Conservation (phyloP, 139 green algal species). For the Zygnema circumcarinatum region DNA sequence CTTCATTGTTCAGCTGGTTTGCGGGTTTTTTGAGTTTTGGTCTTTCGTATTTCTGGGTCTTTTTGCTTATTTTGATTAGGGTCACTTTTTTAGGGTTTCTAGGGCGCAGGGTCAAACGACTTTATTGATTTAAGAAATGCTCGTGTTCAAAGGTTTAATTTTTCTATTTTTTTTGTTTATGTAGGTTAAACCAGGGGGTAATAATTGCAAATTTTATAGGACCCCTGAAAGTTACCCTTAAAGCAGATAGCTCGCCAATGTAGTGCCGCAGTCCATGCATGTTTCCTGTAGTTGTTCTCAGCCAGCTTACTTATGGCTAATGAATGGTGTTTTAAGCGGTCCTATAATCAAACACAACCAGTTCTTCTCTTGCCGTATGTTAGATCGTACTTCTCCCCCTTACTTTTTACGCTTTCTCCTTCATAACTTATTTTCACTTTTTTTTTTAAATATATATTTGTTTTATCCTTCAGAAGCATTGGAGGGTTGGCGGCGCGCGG, state of each 20-base stretch:
- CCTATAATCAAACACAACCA: background rate
- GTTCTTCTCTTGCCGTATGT: background rate
- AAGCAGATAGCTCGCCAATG: background rate
- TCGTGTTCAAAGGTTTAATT: background rate
- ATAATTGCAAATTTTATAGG: background rate
- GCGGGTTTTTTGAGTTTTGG: background rate
- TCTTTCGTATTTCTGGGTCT: background rate
- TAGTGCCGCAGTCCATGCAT: background rate
- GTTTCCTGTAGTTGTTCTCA: background rate
- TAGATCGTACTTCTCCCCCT: too few species aligned
- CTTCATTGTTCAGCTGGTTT: background rate
- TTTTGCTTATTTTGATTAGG: background rate
- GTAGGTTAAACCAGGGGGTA: background rate
- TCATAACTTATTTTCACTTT: background rate
- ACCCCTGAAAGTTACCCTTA: background rate
- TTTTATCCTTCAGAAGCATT: slow-evolving; percentile 32
- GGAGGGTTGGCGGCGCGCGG: slow-evolving; percentile 34
- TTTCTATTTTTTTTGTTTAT: background rate
- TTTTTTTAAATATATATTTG: background rate
- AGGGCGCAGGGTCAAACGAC: too few species aligned
- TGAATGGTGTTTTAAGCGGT: background rate
- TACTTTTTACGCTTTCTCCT: background rate
- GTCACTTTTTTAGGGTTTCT: background rate
- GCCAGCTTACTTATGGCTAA: background rate
- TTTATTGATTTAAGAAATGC: too few species aligned